These are phyloP conservation scores for Xylaria cubensis DNA, from an alignment of 495 filamentous ascomycete genomes.

Conservation along the genomic window DNA sequence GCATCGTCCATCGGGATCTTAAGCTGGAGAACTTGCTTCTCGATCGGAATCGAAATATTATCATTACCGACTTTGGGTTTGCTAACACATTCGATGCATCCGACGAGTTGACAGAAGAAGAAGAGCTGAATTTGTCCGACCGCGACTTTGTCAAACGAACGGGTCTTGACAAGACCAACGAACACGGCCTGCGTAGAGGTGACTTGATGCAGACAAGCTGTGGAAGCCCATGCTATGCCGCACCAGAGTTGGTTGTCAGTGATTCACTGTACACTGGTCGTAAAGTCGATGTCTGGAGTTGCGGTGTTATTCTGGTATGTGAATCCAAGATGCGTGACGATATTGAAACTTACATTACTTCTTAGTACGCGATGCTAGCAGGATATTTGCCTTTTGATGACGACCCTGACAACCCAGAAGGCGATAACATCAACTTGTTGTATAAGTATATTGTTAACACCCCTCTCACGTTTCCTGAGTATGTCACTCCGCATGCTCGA, in stretches of 20 bases:
- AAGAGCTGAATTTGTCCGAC: constrained; percentile 85
- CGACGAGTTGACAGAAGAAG: constrained; percentile 88
- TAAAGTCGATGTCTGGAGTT: constrained; percentile 99
- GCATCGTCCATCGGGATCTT: constrained; percentile 96
- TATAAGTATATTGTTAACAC: constrained; percentile 99
- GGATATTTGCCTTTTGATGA: constrained; percentile 99
- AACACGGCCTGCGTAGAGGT: constrained; percentile 66
- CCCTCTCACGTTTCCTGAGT: constrained; percentile 97
- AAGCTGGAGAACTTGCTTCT: constrained; percentile 97
- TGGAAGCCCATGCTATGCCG: constrained; percentile 92
- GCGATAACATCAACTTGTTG: constrained; percentile 97
- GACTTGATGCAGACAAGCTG: constrained; percentile 84
- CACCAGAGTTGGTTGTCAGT: constrained; percentile 95
- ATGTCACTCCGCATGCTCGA: constrained; percentile 95
- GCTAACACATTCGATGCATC: constrained; percentile 93
- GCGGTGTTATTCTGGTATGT: constrained; percentile 96
- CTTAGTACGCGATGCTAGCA: constrained; percentile 96
- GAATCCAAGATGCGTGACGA: not conserved
- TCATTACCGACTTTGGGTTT: constrained; percentile 99
- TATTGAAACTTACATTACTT: constrained; percentile 1
- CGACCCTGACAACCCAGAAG: constrained; percentile 97
- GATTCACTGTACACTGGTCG: constrained; percentile 96
- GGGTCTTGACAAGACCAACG: constrained; percentile 69
- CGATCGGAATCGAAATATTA: constrained; percentile 96
- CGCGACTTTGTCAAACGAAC: constrained; percentile 82